Base-by-base conservation (phyloP, 2,329 filamentous ascomycete genomes). In the Ceratocystis diversiconidia region DNA sequence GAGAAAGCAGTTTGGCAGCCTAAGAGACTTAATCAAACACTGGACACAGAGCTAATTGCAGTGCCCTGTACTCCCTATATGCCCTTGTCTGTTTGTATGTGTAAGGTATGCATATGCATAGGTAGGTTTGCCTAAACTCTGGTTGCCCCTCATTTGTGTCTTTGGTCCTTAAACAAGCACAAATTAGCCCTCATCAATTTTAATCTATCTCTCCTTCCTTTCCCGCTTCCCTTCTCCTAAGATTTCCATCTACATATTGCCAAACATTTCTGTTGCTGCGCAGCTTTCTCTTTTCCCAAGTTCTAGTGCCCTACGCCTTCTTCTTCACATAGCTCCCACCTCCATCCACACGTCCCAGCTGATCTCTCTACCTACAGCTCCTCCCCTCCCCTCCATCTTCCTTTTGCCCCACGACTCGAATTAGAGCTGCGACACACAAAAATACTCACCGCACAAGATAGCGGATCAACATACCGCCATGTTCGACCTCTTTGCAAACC, bases 401-500 rank as follows among this genome's bases (percentile, higher is more conserved):
- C 52, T 36, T 17, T 36, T 36, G 52, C 52, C 62, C 62, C 30
- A 50, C 46, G 12, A 12, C 41, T 25, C n/a, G 57, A 36, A 12
- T 63, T 52, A 19, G 50, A 3, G 30, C 28, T 6, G 12, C 63
- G 52, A 64, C 50, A 64, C 62, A 7, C 30, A 44, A 8, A 50
- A 25, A 64, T 43, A 64, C 50, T 7, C 30, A 44, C 57, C 22
- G 52, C 28, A 12, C 28, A 17, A 36, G 12, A 36, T 8, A 6
- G 52, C 52, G 17, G 17, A 59, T 4, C 10, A 32, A 8, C 3
- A 63, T 69, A 68, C 72, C 71, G 76, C 65, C 75, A 89, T 92
- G 87, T 90, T 92, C 73, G 86, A 88, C 75, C 82, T 90, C 71
- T 82, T 91, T 71, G 84, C 88, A 71, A 88, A 89, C 76, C 79